Evolutionary conservation across 2,329 filamentous ascomycete species (phyloP).

Genomic region (Nannizziopsis arthrosporioides): DNA sequence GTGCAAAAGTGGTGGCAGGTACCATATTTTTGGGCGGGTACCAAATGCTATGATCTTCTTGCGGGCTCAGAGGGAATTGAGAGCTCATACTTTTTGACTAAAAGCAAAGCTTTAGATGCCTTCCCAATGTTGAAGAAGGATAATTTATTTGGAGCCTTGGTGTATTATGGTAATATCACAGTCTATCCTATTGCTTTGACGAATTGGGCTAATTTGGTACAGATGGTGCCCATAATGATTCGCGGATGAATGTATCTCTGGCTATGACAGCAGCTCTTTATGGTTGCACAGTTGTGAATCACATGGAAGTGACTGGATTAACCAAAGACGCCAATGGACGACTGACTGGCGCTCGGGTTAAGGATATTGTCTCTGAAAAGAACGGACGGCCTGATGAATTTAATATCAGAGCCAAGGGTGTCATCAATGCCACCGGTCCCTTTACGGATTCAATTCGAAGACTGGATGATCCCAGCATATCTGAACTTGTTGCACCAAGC

Average conservation of each 20-base stretch:
- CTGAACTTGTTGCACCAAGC: conserved; percentile 73
- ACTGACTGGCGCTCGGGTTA: conserved; percentile 61
- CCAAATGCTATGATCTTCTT: conserved; percentile 73
- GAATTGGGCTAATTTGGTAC: conserved; percentile 14
- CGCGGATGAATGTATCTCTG: conserved; percentile 79
- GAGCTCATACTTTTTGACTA: conserved; percentile 76
- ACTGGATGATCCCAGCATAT: conserved; percentile 60
- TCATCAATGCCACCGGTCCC: conserved; percentile 81
- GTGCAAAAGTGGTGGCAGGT: conserved; percentile 75
- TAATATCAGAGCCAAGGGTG: conserved; percentile 61
- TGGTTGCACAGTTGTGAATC: conserved; percentile 69
- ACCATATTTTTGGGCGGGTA: conserved; percentile 59
- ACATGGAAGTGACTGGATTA: conserved; percentile 66
- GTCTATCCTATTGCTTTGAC: not conserved
- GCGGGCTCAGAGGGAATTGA: conserved; percentile 76
- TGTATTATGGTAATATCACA: conserved; percentile 57
- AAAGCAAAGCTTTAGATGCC: conserved; percentile 72
- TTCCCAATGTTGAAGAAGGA: conserved; percentile 82
- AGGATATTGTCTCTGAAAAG: conserved; percentile 56
- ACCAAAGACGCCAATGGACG: conserved; percentile 62
- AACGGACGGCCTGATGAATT: conserved; percentile 56
- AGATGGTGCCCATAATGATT: conserved; percentile 86
- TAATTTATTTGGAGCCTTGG: conserved; percentile 65
- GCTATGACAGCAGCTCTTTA: conserved; percentile 84
- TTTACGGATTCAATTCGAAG: conserved; percentile 79